Evolutionary conservation across 2,329 filamentous ascomycete species (phyloP).

Genomic region (Epichloe bromicola): DNA sequence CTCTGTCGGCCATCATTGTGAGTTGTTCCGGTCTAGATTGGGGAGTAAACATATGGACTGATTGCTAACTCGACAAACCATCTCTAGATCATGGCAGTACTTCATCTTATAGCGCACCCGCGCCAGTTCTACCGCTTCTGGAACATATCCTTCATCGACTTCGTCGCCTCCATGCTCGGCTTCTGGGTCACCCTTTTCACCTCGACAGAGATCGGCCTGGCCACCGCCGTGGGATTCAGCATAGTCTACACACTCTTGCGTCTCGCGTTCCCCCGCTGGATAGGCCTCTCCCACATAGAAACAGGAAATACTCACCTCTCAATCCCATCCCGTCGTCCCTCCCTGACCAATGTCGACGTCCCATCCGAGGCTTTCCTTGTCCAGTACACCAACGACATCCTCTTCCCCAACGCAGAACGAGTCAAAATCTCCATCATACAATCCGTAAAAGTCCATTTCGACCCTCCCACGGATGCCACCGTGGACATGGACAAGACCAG

Average conservation of each 20-base stretch:
- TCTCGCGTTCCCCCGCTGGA: conserved; percentile 38
- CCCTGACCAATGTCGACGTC: conserved; percentile 14
- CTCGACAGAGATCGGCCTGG: conserved; percentile 47
- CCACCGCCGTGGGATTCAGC: conserved; percentile 49
- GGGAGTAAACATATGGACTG: not conserved
- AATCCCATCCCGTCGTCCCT: conserved; percentile 9
- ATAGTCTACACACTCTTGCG: conserved; percentile 47
- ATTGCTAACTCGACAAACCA: not conserved
- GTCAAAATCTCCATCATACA: conserved; percentile 37
- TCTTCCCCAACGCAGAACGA: conserved; percentile 48
- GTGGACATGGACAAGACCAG: conserved; percentile 24
- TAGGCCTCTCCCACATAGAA: conserved; percentile 17
- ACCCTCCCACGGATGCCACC: conserved; percentile 29
- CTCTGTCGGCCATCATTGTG: conserved; percentile 49
- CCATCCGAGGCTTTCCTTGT: conserved; percentile 41
- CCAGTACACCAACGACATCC: conserved; percentile 41
- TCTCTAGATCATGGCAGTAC: conserved; percentile 44
- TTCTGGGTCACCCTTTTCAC: conserved; percentile 53
- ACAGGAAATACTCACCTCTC: conserved; percentile 18
- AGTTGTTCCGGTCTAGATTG: conserved; percentile 5
- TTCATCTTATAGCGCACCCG: conserved; percentile 45
- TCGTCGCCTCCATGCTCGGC: conserved; percentile 48
- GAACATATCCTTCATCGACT: conserved; percentile 51
- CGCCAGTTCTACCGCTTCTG: conserved; percentile 50
- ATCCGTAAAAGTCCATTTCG: conserved; percentile 26